Base-by-base conservation (phyloP, 371 early-diverging fungal species). In the Dichotomocladium elegans region DNA sequence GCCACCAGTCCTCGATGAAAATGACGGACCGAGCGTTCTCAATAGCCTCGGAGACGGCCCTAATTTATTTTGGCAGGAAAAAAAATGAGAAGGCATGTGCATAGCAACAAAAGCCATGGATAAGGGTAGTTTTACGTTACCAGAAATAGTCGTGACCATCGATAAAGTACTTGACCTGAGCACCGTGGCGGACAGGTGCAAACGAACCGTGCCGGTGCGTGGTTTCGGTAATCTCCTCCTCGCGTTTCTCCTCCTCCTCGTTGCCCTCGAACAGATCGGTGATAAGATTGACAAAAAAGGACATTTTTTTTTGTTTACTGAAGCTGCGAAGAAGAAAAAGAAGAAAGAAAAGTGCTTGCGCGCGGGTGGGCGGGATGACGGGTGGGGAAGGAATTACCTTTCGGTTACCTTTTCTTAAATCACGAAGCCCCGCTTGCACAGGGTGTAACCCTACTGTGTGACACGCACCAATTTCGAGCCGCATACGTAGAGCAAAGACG, bases 1-100 rank as follows among this genome's bases (percentile, higher is more conserved):
- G 70, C 91, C 95, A 95, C 97, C 97, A 96, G 66, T 92, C 96
- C 26, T 80, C 82, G 58, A 95, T 93, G 60, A 86, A 94, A 41
- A 95, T 87, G 43, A 74, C 77, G 40, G 80, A 76, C 40, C 79
- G 79, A 21, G 95, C 94, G 33, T 72, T 72, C 49, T 81, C 74
- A 58, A 95, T 75, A 25, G 90, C 88, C 53, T 90, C 89, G 2
- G 89, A 83, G 10, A 93, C 74, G 10, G 86, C 87, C 75, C 75
- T 75, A 22, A 12, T 33, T 33, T 33, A 33, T 37, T 5, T 17
- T 48, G 3, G 26, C 1, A 26, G 22, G n/a, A 51, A 21, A n/a
- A 43, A 9, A 21, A 27, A 12, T 10, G 9, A 41, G 4, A 8
- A 33, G 8, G 33, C 33, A 41, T 48, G 47, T 37, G 59, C 57